phyloP scores from a whole-genome alignment of 805 yeast genomes.

The Yamadazyma laniorum region DNA sequence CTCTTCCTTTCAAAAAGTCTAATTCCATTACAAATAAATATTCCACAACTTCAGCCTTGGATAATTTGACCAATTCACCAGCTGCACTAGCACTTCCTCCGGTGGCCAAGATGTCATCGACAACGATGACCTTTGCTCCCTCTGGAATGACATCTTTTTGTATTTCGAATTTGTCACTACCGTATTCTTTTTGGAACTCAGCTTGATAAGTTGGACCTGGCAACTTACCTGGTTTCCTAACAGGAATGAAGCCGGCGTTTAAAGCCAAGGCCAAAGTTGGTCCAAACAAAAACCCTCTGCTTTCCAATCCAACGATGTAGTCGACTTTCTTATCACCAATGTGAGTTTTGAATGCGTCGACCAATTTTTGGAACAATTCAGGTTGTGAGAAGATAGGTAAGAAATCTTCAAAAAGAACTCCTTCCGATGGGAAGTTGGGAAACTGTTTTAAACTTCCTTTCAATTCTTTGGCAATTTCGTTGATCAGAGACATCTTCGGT shows the following conservation, averaged over 20 bases:
- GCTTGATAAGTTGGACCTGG: constrained; percentile 82
- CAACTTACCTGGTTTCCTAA: constrained; percentile 92
- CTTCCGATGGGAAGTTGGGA: constrained; percentile 93
- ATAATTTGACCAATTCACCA: constrained; percentile 69
- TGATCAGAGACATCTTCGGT: constrained; percentile 16
- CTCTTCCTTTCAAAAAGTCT: constrained; percentile 92
- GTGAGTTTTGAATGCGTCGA: constrained; percentile 78
- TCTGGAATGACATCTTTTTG: constrained; percentile 78
- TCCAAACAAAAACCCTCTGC: constrained; percentile 96
- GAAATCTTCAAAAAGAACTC: constrained; percentile 93
- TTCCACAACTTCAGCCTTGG: constrained; percentile 73
- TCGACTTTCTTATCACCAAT: constrained; percentile 69
- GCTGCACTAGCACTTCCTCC: constrained; percentile 97
- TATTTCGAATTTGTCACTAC: constrained; percentile 83
- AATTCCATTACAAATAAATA: constrained; percentile 91
- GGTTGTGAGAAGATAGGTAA: constrained; percentile 88
- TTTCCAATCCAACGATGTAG: constrained; percentile 89
- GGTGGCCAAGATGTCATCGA: constrained; percentile 96
- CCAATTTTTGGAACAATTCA: constrained; percentile 70
- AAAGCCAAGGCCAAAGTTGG: constrained; percentile 90
- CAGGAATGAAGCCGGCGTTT: constrained; percentile 89
- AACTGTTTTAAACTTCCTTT: constrained; percentile 54
- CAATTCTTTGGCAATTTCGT: constrained; percentile 36
- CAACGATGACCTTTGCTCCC: constrained; percentile 79
- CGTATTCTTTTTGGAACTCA: constrained; percentile 86